Conservation (phyloP, 805 yeast species). For the Priceomyces melissophilus region DNA sequence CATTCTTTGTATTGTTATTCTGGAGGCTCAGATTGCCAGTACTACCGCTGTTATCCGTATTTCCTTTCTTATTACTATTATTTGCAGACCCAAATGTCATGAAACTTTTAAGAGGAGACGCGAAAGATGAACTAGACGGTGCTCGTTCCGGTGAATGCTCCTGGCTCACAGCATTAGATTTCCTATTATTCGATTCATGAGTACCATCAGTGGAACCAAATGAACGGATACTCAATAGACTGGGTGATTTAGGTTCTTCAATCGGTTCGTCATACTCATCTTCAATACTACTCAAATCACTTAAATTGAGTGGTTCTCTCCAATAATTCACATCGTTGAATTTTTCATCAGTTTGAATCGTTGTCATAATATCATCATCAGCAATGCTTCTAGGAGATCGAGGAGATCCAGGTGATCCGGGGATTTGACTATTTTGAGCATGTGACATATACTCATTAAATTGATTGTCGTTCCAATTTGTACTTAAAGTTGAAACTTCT, state of each 20-base stretch:
- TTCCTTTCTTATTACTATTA: not conserved
- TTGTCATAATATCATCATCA: slow-evolving; percentile 21
- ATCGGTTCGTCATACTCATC: slow-evolving; percentile 20
- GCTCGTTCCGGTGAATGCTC: slow-evolving; percentile 24
- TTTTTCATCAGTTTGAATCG: slow-evolving; percentile 49
- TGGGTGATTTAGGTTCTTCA: slow-evolving; percentile 15
- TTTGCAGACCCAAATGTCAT: slow-evolving; percentile 32
- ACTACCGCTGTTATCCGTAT: no score
- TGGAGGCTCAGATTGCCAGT: not conserved
- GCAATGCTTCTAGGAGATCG: slow-evolving; percentile 18
- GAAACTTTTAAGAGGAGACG: slow-evolving; percentile 41
- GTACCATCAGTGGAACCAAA: slow-evolving; percentile 3
- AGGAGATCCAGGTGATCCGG: slow-evolving; percentile 18
- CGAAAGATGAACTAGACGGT: slow-evolving; percentile 29
- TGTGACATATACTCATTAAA: slow-evolving; percentile 28
- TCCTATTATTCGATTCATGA: not conserved
- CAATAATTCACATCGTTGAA: slow-evolving; percentile 89
- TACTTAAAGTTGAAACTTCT: slow-evolving; percentile 26
- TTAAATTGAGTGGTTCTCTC: slow-evolving; percentile 76
- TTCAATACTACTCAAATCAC: slow-evolving; percentile 50
- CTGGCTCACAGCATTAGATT: not conserved
- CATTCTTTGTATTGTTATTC: slow-evolving; percentile 5
- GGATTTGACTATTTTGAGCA: not conserved
- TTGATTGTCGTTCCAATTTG: slow-evolving; percentile 35
- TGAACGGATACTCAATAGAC: slow-evolving; percentile 10